Base-by-base conservation (phyloP, 805 yeast species). In the Maudiozyma turicensis region DNA sequence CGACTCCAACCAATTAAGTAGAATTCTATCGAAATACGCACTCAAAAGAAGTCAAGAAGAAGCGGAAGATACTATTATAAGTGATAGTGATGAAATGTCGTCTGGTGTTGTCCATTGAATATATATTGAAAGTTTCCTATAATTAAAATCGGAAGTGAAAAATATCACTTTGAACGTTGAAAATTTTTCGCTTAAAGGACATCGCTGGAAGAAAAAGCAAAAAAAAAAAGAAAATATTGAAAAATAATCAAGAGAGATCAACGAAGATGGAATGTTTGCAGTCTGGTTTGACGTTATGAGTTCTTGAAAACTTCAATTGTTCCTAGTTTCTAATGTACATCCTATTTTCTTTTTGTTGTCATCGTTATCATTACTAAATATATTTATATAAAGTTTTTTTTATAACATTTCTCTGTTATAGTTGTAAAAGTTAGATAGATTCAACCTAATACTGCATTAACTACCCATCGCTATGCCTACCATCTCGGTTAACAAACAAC, bases 401-500 rank as follows among this genome's bases (percentile, higher is more conserved):
- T 20, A 20, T 20, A 20, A 20, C 26, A 20, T 4, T 20, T 20
- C 26, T 20, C 26, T 20, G 2, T 20, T 20, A 4, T 20, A 20
- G 4, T 20, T 20, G 2, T 20, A 20, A 4, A 20, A 20, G 26
- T 20, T 20, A 20, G 26, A 20, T 20, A 20, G 26, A 20, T 20
- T 4, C 26, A 20, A 20, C 2, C 26, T 20, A 20, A 20, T 20
- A 8, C 28, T 11, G 28, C 11, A 20, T 14, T n/a, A 7, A 28
- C 9, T 13, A n/a, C 14, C 30, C 11, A 40, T 15, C 37, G 56
- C 34, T 13, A 93, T 93, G 99, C 99, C 99, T 72, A 93, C 99
- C 69, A 77, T 93, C 64, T 78, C 95, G 32, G 97, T 93, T 55
- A 97, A 93, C 68, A 90, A 95, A 67, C 86, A 83, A 65, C 98